These are phyloP conservation scores for Fusarium poae DNA, from an alignment of 2,329 filamentous ascomycete genomes.

Conservation along the genomic window DNA sequence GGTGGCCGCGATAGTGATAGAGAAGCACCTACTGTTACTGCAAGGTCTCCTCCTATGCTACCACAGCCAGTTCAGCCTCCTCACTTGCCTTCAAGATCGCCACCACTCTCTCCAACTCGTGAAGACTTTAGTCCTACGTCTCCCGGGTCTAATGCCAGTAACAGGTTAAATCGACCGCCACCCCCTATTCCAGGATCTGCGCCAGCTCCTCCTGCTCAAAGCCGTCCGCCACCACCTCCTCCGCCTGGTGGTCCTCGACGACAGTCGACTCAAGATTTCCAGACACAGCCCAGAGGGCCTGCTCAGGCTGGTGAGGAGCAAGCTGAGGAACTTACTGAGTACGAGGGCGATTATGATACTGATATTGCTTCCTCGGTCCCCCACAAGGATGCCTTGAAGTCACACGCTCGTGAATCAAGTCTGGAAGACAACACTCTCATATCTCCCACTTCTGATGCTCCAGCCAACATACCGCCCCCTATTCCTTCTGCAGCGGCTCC, in stretches of 20 bases:
- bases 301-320: slow-evolving; percentile 70
- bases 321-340: slow-evolving; percentile 87
- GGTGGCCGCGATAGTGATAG: slow-evolving; percentile 60
- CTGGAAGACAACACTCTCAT: slow-evolving; percentile 76
- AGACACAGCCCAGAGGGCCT: slow-evolving; percentile 57
- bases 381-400: slow-evolving; percentile 91
- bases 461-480: slow-evolving; percentile 66
- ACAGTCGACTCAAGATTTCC: slow-evolving; percentile 70
- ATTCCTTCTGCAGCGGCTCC: slow-evolving; percentile 67
- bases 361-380: slow-evolving; percentile 95
- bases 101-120: slow-evolving; percentile 49
- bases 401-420: slow-evolving; percentile 82
- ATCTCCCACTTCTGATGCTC: slow-evolving; percentile 63
- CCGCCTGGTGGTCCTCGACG: slow-evolving; percentile 69
- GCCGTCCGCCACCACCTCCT: slow-evolving; percentile 75
- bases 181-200: slow-evolving; percentile 71
- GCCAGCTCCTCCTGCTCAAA: slow-evolving; percentile 64
- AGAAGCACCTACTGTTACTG: slow-evolving; percentile 40
- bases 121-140: slow-evolving; percentile 59
- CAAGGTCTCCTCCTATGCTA: slow-evolving; percentile 59
- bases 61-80: slow-evolving; percentile 53
- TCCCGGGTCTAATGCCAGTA: slow-evolving; percentile 60
- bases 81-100: slow-evolving; percentile 51
- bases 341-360: slow-evolving; percentile 97
- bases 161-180: slow-evolving; percentile 68